These are phyloP conservation scores for Moringa oleifera DNA, from an alignment of 345 rosid genomes.

Conservation along the genomic window DNA sequence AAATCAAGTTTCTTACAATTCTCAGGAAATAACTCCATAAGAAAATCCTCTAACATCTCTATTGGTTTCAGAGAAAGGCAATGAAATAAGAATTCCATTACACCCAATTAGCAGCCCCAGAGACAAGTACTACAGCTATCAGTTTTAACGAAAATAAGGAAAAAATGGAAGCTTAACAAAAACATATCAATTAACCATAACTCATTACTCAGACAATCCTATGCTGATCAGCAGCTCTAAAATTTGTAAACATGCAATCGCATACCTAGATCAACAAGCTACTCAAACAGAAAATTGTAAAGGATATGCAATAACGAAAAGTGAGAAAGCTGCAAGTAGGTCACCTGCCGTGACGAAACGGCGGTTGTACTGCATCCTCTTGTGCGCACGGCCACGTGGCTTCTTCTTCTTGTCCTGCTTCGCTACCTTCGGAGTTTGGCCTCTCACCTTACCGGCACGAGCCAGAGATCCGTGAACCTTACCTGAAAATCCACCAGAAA, in stretches of 20 bases:
- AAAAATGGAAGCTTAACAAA: no score
- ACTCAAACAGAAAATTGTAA: not conserved
- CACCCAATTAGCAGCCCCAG: no score
- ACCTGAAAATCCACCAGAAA: constrained; percentile 25
- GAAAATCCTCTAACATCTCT: no score
- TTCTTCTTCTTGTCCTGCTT: constrained; percentile 92
- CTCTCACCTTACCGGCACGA: constrained; percentile 95
- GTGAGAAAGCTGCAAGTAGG: not conserved
- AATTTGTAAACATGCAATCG: not conserved
- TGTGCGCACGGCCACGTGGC: constrained; percentile 91
- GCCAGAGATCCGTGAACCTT: constrained; percentile 65
- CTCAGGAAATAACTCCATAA: no score
- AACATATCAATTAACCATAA: no score
- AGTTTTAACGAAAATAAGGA: no score
- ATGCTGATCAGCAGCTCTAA: no score
- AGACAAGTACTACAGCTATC: no score
- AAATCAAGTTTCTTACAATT: no score
- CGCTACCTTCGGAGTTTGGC: constrained; percentile 84
- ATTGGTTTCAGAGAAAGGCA: no score
- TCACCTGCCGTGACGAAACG: constrained; percentile 77
- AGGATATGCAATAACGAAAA: not conserved
- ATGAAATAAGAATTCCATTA: no score
- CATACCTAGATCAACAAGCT: not conserved
- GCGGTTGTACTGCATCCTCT: constrained; percentile 87
- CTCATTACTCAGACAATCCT: no score